Evolutionary conservation across 176 grass and related monocot species (phyloP), one percentile per base, ranked within the genome.

Genomic region (Musa acuminata): DNA sequence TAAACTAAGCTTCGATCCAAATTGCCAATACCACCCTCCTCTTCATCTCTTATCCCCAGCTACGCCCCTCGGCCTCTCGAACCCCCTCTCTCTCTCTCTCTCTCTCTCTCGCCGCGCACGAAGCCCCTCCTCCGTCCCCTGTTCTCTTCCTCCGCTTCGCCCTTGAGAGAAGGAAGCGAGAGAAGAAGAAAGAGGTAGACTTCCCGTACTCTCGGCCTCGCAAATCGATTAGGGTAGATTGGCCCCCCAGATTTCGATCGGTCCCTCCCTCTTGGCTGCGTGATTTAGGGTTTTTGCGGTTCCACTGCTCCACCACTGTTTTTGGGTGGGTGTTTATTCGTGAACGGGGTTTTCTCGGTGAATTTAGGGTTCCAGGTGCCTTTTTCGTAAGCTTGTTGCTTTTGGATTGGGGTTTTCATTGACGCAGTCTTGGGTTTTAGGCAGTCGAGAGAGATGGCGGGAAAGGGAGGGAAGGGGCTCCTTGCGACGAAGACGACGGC

Each of bases 401-500:
- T 70, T 48, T 74, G 10, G 17, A 58, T 43, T 1, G 14, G 14
- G 13, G 9, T 59, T 58, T 26, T 9, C 11, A 8, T 58, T 58
- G 63, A 23, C 26, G 63, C 23, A 29, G 3, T 9, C 2, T 72
- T 52, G 20, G n/a, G n/a, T 53, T 53, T 53, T 23, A 53, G 70
- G 70, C 52, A 53, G 1, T 27, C 48, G 25, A 11, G n/a, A 65
- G 75, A 65, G 43, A 77, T 65, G 74, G 75, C 75, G 21, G 75
- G 75, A 9, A 77, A 77, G 48, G 75, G 75, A 65, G 75, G 75
- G 13, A 77, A 77, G 54, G 75, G 75, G 4, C 60, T 77, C 11
- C 35, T 77, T 48, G 75, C 75, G 43, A 16, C 75, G 35, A 77
- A 77, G 49, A 77, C 75, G n/a, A 77, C 75, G 26, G 75, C 75